Percentiles rank a stretch among this genome's conserved stretches.
These are phyloP conservation scores for Chrysoporthe deuterocubensis DNA, from an alignment of 2,329 filamentous ascomycete genomes.

Conservation along the genomic window DNA sequence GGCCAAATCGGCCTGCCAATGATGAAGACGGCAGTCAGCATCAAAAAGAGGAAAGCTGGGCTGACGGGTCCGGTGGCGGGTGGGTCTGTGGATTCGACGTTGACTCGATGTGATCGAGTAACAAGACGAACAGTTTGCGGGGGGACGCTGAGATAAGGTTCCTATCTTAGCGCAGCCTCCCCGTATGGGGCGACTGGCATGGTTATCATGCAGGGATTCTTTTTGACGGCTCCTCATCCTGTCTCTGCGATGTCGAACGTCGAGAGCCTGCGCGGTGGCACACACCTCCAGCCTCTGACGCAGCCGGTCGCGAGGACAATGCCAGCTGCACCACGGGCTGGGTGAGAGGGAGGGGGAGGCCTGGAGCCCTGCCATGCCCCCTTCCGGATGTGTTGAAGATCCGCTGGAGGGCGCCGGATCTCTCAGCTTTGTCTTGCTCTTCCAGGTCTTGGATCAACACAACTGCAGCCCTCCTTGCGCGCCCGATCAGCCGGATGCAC, in stretches of 20 bases:
- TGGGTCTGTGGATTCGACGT: background rate
- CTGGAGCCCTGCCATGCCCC: background rate
- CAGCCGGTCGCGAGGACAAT: too few species aligned
- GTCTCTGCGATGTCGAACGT: background rate
- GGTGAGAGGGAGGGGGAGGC: background rate
- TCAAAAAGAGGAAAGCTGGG: background rate
- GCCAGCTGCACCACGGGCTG: too few species aligned
- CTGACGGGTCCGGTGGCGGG: background rate
- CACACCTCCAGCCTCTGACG: background rate
- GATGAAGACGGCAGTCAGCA: background rate
- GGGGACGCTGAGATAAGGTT: slow-evolving; percentile 29
- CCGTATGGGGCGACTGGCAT: background rate
- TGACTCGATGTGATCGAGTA: slow-evolving; percentile 54
- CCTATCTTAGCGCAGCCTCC: slow-evolving; percentile 18
- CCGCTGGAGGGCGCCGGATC: background rate
- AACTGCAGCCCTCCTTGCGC: background rate
- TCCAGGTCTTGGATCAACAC: slow-evolving; percentile 15
- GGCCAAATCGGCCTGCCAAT: too few species aligned
- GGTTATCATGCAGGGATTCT: background rate
- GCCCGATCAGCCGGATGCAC: slow-evolving; percentile 3
- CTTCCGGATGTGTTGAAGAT: background rate
- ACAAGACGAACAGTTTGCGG: slow-evolving; percentile 35
- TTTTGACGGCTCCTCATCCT: background rate
- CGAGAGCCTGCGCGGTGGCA: too few species aligned
- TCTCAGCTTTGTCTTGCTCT: background rate